phyloP scores from a whole-genome alignment of 306 rosid genomes.

The Sphenostylis stenocarpa region DNA sequence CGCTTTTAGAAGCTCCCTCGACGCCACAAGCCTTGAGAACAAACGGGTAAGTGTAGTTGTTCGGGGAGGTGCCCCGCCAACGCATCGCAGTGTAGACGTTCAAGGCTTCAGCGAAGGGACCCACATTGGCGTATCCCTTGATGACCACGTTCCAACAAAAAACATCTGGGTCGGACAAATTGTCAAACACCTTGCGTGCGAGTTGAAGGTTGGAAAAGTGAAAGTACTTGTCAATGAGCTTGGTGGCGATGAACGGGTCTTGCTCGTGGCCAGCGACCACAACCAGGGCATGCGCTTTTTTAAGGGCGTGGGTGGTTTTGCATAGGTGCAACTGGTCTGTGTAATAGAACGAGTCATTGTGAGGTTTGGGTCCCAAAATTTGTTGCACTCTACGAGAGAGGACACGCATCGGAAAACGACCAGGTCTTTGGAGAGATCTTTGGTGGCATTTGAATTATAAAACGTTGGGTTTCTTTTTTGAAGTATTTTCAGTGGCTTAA shows the following conservation, averaged over 20 bases:
- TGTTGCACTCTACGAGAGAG: constrained; percentile 33
- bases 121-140: constrained; percentile 66
- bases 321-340: constrained; percentile 45
- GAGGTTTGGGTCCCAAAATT: constrained; percentile 24
- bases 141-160: constrained; percentile 73
- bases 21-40: constrained; percentile 77
- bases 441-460: no score
- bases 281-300: constrained; percentile 64
- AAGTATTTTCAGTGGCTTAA: no score
- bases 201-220: constrained; percentile 30
- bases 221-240: constrained; percentile 56
- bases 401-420: constrained; percentile 39
- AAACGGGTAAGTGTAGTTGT: constrained; percentile 66
- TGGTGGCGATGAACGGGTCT: constrained; percentile 57
- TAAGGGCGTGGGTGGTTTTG: constrained; percentile 35
- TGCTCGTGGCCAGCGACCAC: constrained; percentile 50
- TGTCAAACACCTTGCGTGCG: constrained; percentile 75
- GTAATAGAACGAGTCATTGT: constrained; percentile 45
- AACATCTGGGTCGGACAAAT: constrained; percentile 65
- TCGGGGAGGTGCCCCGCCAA: constrained; percentile 39
- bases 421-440: neutral
- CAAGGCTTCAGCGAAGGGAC: constrained; percentile 61
- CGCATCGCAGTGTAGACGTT: constrained; percentile 54
- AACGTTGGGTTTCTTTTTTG: no score
- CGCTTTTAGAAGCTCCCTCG: constrained; percentile 46